phyloP scores from a whole-genome alignment of 768 basidiomycete species.

The Clavaria fumosa region DNA sequence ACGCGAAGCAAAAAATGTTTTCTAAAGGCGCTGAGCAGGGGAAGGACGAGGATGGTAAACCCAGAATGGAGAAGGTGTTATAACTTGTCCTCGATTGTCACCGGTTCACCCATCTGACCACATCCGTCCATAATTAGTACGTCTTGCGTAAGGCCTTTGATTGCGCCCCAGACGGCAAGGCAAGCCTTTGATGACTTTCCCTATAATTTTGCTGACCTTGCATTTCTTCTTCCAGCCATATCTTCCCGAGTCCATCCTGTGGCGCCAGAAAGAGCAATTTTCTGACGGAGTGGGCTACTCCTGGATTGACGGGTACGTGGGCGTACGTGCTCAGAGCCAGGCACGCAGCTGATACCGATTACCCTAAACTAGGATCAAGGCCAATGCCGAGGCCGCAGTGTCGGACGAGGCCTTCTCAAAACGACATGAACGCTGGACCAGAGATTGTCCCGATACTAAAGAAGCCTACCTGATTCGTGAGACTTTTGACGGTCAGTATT shows the following conservation, averaged over 20 bases:
- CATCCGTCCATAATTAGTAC: conserved; percentile 48
- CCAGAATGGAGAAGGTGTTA: conserved; percentile 87
- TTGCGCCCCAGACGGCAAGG: conserved; percentile 62
- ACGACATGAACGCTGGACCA: conserved; percentile 57
- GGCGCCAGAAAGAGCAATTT: conserved; percentile 99
- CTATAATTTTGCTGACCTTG: not conserved
- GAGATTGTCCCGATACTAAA: conserved; percentile 84
- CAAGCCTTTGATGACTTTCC: conserved; percentile 13
- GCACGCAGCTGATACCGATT: not conserved
- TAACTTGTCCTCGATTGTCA: conserved; percentile 1
- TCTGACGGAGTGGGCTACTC: conserved; percentile 98
- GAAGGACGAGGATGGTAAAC: conserved; percentile 71
- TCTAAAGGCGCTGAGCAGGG: conserved; percentile 60
- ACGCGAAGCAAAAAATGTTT: conserved; percentile 82
- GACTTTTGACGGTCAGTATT: conserved; percentile 63
- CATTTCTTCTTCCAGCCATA: conserved; percentile 44
- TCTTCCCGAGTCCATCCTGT: conserved; percentile 84
- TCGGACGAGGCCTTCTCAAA: conserved; percentile 72
- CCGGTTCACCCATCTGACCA: no score
- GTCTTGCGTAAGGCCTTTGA: conserved; percentile 95
- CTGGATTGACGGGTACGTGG: conserved; percentile 85
- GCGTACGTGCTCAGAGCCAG: not conserved
- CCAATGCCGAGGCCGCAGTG: conserved; percentile 57
- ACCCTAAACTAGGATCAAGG: conserved; percentile 56
- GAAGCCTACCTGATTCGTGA: conserved; percentile 92